Percentiles rank a stretch among this genome's conserved stretches.
These are phyloP conservation scores for Viridothelium virens DNA, from an alignment of 495 filamentous ascomycete genomes.

Conservation along the genomic window DNA sequence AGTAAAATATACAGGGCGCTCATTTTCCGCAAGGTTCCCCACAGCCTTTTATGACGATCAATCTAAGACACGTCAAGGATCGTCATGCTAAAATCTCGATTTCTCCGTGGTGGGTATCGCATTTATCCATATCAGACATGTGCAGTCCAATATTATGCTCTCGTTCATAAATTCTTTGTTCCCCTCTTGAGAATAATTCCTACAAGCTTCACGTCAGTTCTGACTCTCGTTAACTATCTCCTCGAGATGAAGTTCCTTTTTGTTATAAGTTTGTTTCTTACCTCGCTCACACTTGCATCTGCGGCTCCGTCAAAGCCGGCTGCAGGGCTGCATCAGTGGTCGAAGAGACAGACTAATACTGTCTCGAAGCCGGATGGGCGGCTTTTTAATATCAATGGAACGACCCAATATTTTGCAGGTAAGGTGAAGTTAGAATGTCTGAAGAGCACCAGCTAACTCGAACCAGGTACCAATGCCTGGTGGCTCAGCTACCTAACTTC, in stretches of 20 bases:
- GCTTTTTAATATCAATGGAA: conserved; percentile 56
- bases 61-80: conserved; percentile 1
- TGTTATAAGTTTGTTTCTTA: not conserved
- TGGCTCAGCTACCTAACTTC: conserved; percentile 54
- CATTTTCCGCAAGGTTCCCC: not conserved
- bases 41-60: not conserved
- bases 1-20: not conserved
- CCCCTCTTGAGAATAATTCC: not conserved
- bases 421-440: too few relatives aligned
- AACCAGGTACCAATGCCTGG: conserved; percentile 59
- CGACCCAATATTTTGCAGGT: conserved; percentile 49
- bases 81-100: not conserved
- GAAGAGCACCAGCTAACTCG: too few relatives aligned
- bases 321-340: not conserved
- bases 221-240: not conserved
- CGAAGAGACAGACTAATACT: not conserved
- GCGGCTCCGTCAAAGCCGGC: not conserved
- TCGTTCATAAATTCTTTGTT: not conserved
- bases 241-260: not conserved
- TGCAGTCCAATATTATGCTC: too few relatives aligned
- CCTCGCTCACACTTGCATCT: not conserved
- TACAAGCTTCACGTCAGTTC: not conserved
- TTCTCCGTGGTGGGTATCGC: not conserved
- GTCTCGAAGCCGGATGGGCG: conserved; percentile 45
- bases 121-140: too few relatives aligned